These are phyloP conservation scores for Thielaviopsis ethacetica DNA, from an alignment of 2,329 filamentous ascomycete genomes.

Conservation along the genomic window DNA sequence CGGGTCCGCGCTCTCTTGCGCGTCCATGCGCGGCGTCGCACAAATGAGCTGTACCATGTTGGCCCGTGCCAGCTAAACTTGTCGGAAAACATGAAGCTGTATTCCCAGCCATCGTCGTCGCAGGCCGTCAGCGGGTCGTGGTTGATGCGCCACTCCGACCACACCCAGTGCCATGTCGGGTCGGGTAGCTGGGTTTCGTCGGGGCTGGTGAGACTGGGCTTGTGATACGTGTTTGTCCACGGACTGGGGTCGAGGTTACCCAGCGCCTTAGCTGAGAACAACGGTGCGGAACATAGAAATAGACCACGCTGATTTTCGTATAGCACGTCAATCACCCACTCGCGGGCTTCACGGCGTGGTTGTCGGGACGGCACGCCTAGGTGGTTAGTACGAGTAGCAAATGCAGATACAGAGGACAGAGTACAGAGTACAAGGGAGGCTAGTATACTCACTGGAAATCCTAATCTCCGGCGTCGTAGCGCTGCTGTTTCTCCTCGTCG, in stretches of 20 bases:
- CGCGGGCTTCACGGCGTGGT: constrained; percentile 18
- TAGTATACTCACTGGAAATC: not conserved
- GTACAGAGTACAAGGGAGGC: too few species aligned
- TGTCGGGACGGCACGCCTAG: not conserved
- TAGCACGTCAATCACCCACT: constrained; percentile 62
- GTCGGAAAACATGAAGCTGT: constrained; percentile 71
- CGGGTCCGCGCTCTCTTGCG: constrained; percentile 53
- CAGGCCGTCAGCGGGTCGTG: constrained; percentile 52
- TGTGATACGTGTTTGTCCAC: constrained; percentile 62
- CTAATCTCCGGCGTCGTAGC: not conserved
- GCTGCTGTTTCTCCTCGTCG: not conserved
- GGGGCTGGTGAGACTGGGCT: constrained; percentile 48
- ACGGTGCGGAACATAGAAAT: constrained; percentile 73
- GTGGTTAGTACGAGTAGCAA: too few species aligned
- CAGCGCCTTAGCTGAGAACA: constrained; percentile 78
- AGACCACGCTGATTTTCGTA: constrained; percentile 92
- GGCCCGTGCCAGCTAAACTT: constrained; percentile 74
- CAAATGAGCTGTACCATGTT: constrained; percentile 88
- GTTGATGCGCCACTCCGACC: constrained; percentile 47
- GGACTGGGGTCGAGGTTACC: constrained; percentile 70
- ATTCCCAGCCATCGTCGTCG: constrained; percentile 91
- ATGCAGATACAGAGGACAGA: too few species aligned
- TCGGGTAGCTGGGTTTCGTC: constrained; percentile 85
- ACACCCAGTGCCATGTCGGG: constrained; percentile 84
- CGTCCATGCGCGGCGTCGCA: constrained; percentile 78